Percentiles rank a stretch among this genome's conserved stretches.
Conservation (phyloP, 2,329 filamentous ascomycete genomes). For the Penicillium hordei region DNA sequence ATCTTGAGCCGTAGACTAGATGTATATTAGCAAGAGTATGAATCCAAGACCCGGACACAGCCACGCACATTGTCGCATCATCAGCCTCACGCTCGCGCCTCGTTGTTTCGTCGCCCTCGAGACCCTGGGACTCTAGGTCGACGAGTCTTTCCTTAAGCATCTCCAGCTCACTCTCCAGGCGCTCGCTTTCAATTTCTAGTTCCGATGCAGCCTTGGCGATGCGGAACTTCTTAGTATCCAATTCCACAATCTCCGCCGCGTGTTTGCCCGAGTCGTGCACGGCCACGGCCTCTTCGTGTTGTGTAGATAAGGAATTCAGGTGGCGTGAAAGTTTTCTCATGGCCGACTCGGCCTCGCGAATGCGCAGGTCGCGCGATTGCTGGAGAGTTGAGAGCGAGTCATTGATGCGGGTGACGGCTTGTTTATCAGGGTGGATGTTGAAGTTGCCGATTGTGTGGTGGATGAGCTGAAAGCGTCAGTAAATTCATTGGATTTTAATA, state of each 20-base stretch:
- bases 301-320: constrained; percentile 70
- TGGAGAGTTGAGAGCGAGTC: constrained; percentile 82
- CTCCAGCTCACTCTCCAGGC: constrained; percentile 75
- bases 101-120: constrained; percentile 65
- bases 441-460: constrained; percentile 90
- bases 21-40: constrained; percentile 5
- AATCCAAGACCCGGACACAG: background rate
- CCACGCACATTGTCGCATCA: constrained; percentile 49
- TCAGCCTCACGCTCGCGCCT: constrained; percentile 54
- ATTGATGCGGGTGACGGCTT: constrained; percentile 76
- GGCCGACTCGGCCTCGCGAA: constrained; percentile 66
- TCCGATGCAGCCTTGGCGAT: constrained; percentile 89
- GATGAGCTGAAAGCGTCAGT: constrained; percentile 65
- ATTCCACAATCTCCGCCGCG: constrained; percentile 76
- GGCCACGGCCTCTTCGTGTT: constrained; percentile 73
- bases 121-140: constrained; percentile 81
- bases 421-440: constrained; percentile 86
- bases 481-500: background rate
- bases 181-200: constrained; percentile 90
- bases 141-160: constrained; percentile 72
- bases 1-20: constrained; percentile 76
- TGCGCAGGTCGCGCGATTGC: constrained; percentile 75
- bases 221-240: constrained; percentile 92
- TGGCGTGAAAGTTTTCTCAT: constrained; percentile 73
- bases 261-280: constrained; percentile 77